Conservation (phyloP, 2,329 filamentous ascomycete species). For the Neonectria punicea region DNA sequence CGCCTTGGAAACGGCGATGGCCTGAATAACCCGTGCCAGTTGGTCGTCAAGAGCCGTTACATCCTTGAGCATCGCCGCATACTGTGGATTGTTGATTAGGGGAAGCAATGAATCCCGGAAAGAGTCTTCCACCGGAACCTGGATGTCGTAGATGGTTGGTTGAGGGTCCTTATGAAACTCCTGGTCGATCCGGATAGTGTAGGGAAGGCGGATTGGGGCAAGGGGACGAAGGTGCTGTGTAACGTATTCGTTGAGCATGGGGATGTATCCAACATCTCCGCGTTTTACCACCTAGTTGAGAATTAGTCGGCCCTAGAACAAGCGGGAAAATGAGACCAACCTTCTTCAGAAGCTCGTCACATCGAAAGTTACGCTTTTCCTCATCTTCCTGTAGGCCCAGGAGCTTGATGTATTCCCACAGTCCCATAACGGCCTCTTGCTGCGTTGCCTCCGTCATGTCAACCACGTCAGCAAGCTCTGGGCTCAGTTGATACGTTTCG, state of each 20-base stretch:
- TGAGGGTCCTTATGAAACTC: slow-evolving; percentile 79
- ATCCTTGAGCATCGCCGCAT: slow-evolving; percentile 78
- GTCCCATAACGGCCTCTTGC: slow-evolving; percentile 86
- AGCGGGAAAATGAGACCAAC: slow-evolving; percentile 59
- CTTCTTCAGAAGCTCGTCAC: slow-evolving; percentile 82
- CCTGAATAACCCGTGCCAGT: slow-evolving; percentile 83
- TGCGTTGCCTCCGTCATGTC: slow-evolving; percentile 89
- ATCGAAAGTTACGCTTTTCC: slow-evolving; percentile 91
- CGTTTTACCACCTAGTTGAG: slow-evolving; percentile 72
- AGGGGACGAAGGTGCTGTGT: slow-evolving; percentile 81
- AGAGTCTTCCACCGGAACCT: slow-evolving; percentile 85
- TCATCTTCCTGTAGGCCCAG: slow-evolving; percentile 92
- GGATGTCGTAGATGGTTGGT: slow-evolving; percentile 90
- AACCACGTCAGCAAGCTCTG: slow-evolving; percentile 82
- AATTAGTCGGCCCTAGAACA: slow-evolving; percentile 38
- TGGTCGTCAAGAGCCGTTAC: slow-evolving; percentile 85
- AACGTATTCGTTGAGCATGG: slow-evolving; percentile 83
- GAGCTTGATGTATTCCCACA: slow-evolving; percentile 94
- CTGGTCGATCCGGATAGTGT: slow-evolving; percentile 93
- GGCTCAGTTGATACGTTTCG: slow-evolving; percentile 84
- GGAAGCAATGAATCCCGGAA: slow-evolving; percentile 73
- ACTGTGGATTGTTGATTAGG: slow-evolving; percentile 75
- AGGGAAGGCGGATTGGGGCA: slow-evolving; percentile 83
- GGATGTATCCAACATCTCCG: slow-evolving; percentile 84
- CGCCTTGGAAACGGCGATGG: slow-evolving; percentile 84